Base-by-base conservation (phyloP, 1,284 basidiomycete species). In the Boletus smithii region DNA sequence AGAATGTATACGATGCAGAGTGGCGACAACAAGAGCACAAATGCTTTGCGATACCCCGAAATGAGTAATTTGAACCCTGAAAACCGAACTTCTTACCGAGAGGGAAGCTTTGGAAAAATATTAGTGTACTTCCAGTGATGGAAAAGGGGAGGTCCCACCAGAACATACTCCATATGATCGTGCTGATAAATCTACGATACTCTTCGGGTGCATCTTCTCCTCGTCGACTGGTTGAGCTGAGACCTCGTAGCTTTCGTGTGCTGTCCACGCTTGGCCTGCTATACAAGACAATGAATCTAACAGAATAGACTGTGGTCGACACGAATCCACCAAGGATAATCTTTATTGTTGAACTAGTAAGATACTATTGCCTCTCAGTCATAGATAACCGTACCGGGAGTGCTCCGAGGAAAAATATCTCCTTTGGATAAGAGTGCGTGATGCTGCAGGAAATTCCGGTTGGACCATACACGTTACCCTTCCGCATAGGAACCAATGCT, bases 101-200 rank as follows among this genome's bases (percentile, higher is more conserved):
- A 20, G 83, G 82, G 58, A 79, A 83, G 79, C 82, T 83, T 49
- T 20, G 32, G 3, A 39, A 41, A 14, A 46, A 33, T n/a, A 8
- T 44, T 2, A 58, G 40, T 18, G 49, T 37, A 50, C 36, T 53
- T 41, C 38, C 11, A 13, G 7, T 37, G 48, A 29, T 40, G 24
- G 8, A n/a, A 50, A 54, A 29, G 36, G 4, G n/a, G 29, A 46
- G 14, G 13, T 56, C 76, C 49, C 55, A 85, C 85, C 83, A 88
- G 36, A 87, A 67, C 80, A 87, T 81, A 53, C 76, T 81, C 48
- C 73, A 72, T 23, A 81, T 75, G 43, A 88, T 73, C 17, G 73
- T 71, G 31, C 70, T 69, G 23, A 87, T 71, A 58, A 86, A 85
- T 18, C 69, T 73, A 48, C 77, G 73, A 58, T 85, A 85, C 46